phyloP scores from a whole-genome alignment of 75 land plant genomes.

The Cunninghamia lanceolata region DNA sequence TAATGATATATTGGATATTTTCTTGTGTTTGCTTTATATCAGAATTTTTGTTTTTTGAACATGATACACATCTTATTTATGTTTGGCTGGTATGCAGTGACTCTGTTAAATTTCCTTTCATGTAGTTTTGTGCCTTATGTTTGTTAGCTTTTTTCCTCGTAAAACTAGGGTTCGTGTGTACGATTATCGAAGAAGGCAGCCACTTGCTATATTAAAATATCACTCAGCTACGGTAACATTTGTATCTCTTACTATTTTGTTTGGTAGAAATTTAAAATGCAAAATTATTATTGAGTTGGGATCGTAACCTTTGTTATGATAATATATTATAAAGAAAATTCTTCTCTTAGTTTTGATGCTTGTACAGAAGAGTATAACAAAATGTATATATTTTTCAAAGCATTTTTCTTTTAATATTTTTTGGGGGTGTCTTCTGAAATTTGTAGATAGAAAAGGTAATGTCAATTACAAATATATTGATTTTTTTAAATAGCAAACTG shows the following conservation, averaged over 20 bases:
- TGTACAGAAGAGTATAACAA: background rate
- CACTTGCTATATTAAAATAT: constrained; percentile 81
- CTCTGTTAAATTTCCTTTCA: background rate
- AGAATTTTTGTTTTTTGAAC: background rate
- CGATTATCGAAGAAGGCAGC: constrained; percentile 64
- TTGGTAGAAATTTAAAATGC: background rate
- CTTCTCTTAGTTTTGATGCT: background rate
- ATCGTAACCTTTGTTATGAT: background rate
- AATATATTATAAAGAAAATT: background rate
- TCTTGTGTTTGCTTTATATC: background rate
- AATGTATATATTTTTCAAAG: background rate
- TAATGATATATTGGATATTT: background rate
- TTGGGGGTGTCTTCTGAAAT: background rate
- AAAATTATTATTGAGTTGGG: background rate
- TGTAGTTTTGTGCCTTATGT: background rate
- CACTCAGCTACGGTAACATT: constrained; percentile 56
- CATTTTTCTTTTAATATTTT: background rate
- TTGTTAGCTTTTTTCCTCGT: background rate
- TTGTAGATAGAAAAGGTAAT: background rate
- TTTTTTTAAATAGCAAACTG: background rate
- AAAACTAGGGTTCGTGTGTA: constrained; percentile 73
- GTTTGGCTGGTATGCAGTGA: background rate
- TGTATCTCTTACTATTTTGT: background rate
- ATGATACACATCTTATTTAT: background rate
- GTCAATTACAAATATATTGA: background rate